A percentile compares a stretch with the other conserved stretches of the same genome.
Evolutionary conservation across 2,329 filamentous ascomycete species (phyloP).

Genomic region (Alternaria triticina): DNA sequence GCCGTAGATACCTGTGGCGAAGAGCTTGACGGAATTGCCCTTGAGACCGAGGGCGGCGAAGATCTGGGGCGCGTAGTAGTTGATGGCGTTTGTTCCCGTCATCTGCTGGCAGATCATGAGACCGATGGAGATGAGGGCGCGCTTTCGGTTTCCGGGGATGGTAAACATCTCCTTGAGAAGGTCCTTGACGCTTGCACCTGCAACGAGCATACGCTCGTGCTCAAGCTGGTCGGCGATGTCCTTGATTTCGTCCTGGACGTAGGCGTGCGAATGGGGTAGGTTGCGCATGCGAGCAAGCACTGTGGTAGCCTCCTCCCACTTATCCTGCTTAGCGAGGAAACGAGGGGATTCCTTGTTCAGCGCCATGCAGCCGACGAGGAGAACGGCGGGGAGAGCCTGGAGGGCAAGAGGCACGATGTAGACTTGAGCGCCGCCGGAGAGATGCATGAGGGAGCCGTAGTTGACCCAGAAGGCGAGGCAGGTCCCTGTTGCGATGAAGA

Average conservation of each 20-base stretch:
- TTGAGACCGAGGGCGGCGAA: slow-evolving; percentile 69
- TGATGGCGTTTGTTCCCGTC: slow-evolving; percentile 61
- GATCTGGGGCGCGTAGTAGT: slow-evolving; percentile 74
- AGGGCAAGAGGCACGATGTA: slow-evolving; percentile 69
- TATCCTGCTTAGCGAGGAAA: slow-evolving; percentile 71
- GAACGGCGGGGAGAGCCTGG: slow-evolving; percentile 67
- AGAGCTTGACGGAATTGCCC: slow-evolving; percentile 65
- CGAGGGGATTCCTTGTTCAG: slow-evolving; percentile 71
- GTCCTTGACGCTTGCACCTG: slow-evolving; percentile 54
- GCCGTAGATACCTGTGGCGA: slow-evolving; percentile 77
- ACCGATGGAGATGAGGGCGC: slow-evolving; percentile 68
- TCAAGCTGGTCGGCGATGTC: slow-evolving; percentile 50
- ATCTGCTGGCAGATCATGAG: slow-evolving; percentile 74
- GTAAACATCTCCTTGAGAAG: slow-evolving; percentile 54
- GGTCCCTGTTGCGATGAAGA: slow-evolving; percentile 25
- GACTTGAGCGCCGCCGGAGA: slow-evolving; percentile 56
- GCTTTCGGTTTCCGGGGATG: slow-evolving; percentile 62
- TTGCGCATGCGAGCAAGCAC: slow-evolving; percentile 65
- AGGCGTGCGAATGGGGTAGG: slow-evolving; percentile 49
- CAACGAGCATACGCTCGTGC: slow-evolving; percentile 64
- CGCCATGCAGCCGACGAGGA: slow-evolving; percentile 67
- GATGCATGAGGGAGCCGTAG: slow-evolving; percentile 58
- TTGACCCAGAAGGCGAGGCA: slow-evolving; percentile 63
- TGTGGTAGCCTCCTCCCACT: slow-evolving; percentile 68
- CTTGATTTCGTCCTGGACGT: slow-evolving; percentile 45